A percentile compares a stretch with the other conserved stretches of the same genome.
These are phyloP conservation scores for Fusarium proliferatum DNA, from an alignment of 2,329 filamentous ascomycete genomes.

Conservation along the genomic window DNA sequence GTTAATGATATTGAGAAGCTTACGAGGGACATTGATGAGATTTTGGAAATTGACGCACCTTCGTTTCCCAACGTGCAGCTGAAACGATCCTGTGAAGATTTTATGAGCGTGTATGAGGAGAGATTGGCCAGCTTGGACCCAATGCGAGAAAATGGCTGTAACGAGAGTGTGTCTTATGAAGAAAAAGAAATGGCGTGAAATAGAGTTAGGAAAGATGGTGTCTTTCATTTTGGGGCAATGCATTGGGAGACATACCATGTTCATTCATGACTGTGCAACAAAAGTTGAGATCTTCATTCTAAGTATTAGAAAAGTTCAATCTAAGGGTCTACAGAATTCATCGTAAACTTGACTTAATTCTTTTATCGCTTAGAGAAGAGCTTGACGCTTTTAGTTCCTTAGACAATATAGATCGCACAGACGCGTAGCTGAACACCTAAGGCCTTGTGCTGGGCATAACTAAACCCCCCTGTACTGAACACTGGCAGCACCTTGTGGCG, in stretches of 20 bases:
- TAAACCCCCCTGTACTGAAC: no score
- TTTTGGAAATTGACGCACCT: neutral
- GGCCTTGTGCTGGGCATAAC: no score
- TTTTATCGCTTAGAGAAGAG: no score
- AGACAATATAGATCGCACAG: no score
- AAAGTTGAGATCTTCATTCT: no score
- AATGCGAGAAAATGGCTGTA: fast-evolving
- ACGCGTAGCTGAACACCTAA: no score
- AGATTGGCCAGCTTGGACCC: neutral
- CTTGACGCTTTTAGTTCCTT: no score
- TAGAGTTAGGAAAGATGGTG: fast-evolving
- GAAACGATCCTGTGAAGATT: neutral
- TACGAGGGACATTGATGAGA: neutral
- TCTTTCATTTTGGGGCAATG: neutral
- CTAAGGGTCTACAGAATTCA: no score
- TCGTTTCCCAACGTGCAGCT: neutral
- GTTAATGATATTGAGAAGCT: neutral
- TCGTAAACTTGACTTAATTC: no score
- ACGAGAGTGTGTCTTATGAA: neutral
- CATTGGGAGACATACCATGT: neutral
- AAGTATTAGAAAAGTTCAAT: no score
- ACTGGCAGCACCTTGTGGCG: no score
- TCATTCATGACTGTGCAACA: no score
- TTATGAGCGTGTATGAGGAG: neutral
- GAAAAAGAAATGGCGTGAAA: neutral